Base-by-base conservation (phyloP, 225 moss, liverwort and hornwort genomes). In the Marchantia polymorpha region DNA sequence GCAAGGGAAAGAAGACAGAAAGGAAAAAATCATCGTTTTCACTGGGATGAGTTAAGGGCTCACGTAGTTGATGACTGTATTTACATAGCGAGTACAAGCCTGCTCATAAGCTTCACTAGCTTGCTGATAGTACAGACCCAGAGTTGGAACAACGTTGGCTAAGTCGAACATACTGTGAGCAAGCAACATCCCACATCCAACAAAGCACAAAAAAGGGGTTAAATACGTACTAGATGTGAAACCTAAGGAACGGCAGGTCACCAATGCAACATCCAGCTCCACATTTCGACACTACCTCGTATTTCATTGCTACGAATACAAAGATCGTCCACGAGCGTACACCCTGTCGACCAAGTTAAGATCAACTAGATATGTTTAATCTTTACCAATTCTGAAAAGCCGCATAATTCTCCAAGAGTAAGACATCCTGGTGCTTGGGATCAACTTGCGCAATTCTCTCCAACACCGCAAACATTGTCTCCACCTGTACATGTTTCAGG, bases 51-150 rank as follows among this genome's bases (percentile, higher is more conserved):
- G 81, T 69, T 74, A 58, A 30, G 83, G 66, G 90, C 95, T 30
- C 84, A 99, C 99, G 85, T 86, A 95, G 81, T 95, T 99, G 25
- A 99, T 99, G 16, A 99, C 81, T 64, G 87, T 88, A 85, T 93
- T 99, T 86, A 99, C 92, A 81, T 95, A 99, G 77, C 92, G 95
- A 73, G 93, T 95, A 82, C 99, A 95, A 77, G 95, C 99, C 86
- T 99, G 95, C 82, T 95, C 99, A 68, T 95, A 99, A 14, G 93
- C 86, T 81, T 99, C 99, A 81, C 99, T 99, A 54, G 99, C 99
- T 87, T 92, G 99, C 80, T 95, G 99, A 86, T 99, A 99, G 79
- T 93, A 99, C 64, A 88, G 86, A 60, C 95, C 95, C 87, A 99
- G 85, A 64, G 91, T 88, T 52, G 90, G 91, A 39, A 99, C 99